Base-by-base conservation (phyloP, 2,329 filamentous ascomycete species). In the Stromatinia cepivora region DNA sequence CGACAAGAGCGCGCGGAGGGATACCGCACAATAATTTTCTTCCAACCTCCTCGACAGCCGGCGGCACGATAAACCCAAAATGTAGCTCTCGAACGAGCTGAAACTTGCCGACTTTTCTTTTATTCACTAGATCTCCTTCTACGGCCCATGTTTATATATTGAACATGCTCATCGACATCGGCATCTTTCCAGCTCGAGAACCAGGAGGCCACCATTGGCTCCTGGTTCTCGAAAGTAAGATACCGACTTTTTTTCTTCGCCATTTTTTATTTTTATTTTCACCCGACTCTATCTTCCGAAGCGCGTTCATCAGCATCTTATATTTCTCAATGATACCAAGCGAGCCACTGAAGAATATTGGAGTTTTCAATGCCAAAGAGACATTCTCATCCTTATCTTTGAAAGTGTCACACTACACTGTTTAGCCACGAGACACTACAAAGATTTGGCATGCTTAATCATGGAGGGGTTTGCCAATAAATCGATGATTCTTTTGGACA, bases 401-500 rank as follows among this genome's bases (percentile, higher is more conserved):
- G 9, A 13, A 31, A 63, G 15, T 50, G 9, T 25, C 34, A 39
- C 3, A 25, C 25, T 31, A 39, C 22, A 8, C 11, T 28, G 28
- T 28, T 3, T 20, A 11, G 28, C 28, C 10, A 17, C 0, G 11
- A 11, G 31, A 50, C 10, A 36, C 42, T 22, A 42, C 45, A 36
- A 13, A 62, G 59, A 36, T 50, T 10, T 25, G 59, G 34, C 22
- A 36, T 50, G 53, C 45, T 15, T 62, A 15, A 50, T 62, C 36
- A 63, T 39, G 46, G 34, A 63, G 22, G 45, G 31, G 15, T 13
- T 50, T 20, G n/a, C 34, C 1, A 39, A 63, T 7, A 52, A 52
- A 25, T 52, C 46, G 61, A 63, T 63, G 46, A 36, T 28, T 63
- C 46, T 39, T 52, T 13, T 39, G 61, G 61, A 63, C 46, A 63